A percentile compares a stretch with the other conserved stretches of the same genome.
phyloP scores from a whole-genome alignment of 2,329 filamentous ascomycete species.

The Aurifilum marmelostoma region DNA sequence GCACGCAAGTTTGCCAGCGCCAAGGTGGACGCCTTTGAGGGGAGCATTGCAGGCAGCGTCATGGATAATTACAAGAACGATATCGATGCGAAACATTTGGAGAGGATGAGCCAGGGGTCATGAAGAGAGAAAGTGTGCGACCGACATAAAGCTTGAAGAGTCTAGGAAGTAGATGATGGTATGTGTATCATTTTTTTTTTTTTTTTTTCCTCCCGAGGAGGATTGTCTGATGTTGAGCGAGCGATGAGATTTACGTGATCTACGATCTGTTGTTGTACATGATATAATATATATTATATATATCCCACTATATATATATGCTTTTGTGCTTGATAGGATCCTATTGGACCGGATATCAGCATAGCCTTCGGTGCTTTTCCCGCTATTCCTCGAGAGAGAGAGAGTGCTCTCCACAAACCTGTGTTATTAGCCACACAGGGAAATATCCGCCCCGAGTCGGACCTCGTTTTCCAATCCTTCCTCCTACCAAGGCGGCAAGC shows the following conservation, averaged over 20 bases:
- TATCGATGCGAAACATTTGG: conserved; percentile 37
- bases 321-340: neutral
- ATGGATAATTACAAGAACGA: conserved; percentile 54
- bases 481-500: neutral
- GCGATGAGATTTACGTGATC: neutral
- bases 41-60: conserved; percentile 51
- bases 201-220: neutral
- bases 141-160: too few species aligned
- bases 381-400: too few species aligned
- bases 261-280: neutral
- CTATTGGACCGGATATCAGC: neutral
- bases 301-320: neutral
- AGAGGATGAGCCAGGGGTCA: conserved; percentile 31
- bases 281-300: neutral
- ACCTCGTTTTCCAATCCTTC: neutral
- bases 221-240: neutral
- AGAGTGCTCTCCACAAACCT: neutral
- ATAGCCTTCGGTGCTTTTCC: neutral
- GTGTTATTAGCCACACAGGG: neutral
- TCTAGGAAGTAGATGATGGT: neutral
- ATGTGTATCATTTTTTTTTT: neutral
- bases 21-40: conserved; percentile 59
- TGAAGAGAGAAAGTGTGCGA: neutral
- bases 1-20: conserved; percentile 73
- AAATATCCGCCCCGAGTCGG: neutral